Base-by-base conservation (phyloP, 108 stramenopile species). In the Nitzschia inconspicua region DNA sequence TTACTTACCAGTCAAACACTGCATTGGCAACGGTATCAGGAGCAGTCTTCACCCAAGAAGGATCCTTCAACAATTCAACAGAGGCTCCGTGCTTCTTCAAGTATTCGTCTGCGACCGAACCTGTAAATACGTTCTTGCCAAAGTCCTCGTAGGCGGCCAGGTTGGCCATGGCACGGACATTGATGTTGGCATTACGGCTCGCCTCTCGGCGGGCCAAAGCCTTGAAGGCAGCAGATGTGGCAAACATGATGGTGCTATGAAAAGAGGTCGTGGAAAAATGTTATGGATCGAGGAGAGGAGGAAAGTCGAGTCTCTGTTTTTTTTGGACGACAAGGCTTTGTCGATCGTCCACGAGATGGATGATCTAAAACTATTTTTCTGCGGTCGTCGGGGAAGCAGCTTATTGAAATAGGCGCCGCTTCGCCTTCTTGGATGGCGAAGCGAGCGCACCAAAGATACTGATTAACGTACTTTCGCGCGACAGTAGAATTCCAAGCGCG, bases 21-120 rank as follows among this genome's bases (percentile, higher is more conserved):
- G 94, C 91, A 51, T 81, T 79, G n/a, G 90, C 89, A 37, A 96
- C 93, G 23, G 57, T 78, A 65, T 96, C 95, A 32, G 95, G 50
- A 61, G 80, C 72, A 22, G 65, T 86, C 65, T 78, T 73, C 20
- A 80, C 77, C 95, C 95, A 96, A 20, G 54, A 39, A 22, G 85
- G 86, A 73, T 92, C 86, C 46, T 87, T 75, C 61, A 96, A 65
- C 46, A 90, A 66, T 8, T 65, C 79, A 13, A 66, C 82, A 43
- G 73, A 68, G 31, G 80, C 77, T 16, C 95, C 95, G 58, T 94
- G 90, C 64, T 91, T 91, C 67, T 88, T 77, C 20, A 96, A 72
- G 71, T 96, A 96, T 51, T 86, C 77, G 41, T 89, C 93, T 34
- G 95, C 95, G 41, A 94, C 82, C 13, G 74, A 76, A 47, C 95